Evolutionary conservation across 1,139 yeast species (phyloP).

Genomic region (Candida dubliniensis): DNA sequence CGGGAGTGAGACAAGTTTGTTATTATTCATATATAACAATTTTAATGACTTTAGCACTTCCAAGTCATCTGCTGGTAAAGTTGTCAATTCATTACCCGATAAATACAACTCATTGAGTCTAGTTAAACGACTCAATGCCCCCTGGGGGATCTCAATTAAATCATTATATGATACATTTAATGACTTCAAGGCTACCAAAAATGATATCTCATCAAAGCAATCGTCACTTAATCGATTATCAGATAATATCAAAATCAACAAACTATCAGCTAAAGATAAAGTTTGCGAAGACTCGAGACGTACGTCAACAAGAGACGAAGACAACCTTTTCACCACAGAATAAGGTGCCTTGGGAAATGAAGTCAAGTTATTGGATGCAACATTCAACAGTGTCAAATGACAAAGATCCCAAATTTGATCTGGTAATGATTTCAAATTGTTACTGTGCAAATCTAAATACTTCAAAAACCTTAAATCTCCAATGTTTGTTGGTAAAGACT

Average conservation of each 20-base stretch:
- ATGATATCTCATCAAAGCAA: constrained; percentile 67
- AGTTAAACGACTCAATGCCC: constrained; percentile 60
- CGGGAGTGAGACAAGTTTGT: constrained; percentile 83
- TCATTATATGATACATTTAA: constrained; percentile 85
- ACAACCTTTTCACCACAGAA: constrained; percentile 35
- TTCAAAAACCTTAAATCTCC: constrained; percentile 62
- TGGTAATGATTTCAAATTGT: constrained; percentile 74
- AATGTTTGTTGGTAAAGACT: constrained; percentile 67
- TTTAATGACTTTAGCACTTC: constrained; percentile 59
- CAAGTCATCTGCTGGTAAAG: constrained; percentile 84
- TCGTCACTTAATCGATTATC: constrained; percentile 85
- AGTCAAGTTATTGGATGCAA: constrained; percentile 76
- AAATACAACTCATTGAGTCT: constrained; percentile 68
- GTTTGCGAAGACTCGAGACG: constrained; percentile 13
- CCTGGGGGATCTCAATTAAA: constrained; percentile 75
- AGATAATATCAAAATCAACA: constrained; percentile 63
- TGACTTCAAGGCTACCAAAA: constrained; percentile 56
- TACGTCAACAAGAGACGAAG: constrained; percentile 22
- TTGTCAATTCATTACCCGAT: constrained; percentile 79
- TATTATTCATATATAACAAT: constrained; percentile 73
- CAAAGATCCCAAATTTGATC: constrained; percentile 66
- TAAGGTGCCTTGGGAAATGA: constrained; percentile 61
- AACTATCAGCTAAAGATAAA: constrained; percentile 48
- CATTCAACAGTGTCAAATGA: constrained; percentile 60
- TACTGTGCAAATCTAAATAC: constrained; percentile 79